Percentiles rank a stretch among this genome's conserved stretches.
phyloP scores from a whole-genome alignment of 768 basidiomycete genomes.

The Pleurotus cornucopiae region DNA sequence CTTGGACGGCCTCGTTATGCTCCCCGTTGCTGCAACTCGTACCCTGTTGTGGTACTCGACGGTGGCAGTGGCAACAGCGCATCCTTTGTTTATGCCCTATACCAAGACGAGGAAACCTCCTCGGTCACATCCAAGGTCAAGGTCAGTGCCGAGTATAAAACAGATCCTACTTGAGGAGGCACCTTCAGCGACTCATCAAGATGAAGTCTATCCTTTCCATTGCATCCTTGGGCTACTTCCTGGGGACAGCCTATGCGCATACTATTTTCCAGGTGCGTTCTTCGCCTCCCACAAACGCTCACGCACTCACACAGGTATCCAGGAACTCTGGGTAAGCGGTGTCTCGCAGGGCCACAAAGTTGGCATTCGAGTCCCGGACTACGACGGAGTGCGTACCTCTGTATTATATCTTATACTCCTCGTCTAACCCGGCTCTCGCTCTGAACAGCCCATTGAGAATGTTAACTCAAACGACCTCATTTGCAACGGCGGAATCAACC shows the following conservation, averaged over 20 bases:
- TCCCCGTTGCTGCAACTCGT: background rate
- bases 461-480: slow-evolving; percentile 52
- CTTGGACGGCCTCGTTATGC: background rate
- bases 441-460: slow-evolving; percentile 46
- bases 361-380: slow-evolving; percentile 39
- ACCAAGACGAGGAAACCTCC: background rate
- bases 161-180: background rate
- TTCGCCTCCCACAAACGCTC: background rate
- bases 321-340: slow-evolving; percentile 51
- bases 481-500: slow-evolving; percentile 59
- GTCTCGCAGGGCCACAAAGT: slow-evolving; percentile 37
- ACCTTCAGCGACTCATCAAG: background rate
- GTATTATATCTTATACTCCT: background rate
- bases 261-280: slow-evolving; percentile 45
- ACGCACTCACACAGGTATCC: background rate
- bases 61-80: background rate
- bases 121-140: background rate
- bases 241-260: slow-evolving; percentile 37
- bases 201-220: slow-evolving; percentile 23
- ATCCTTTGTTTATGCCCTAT: background rate
- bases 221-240: slow-evolving; percentile 24
- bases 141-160: background rate
- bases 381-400: slow-evolving; percentile 32
- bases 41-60: background rate
- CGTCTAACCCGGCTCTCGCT: background rate